phyloP scores from a whole-genome alignment of 768 basidiomycete genomes.

The Exsudoporus frostii region DNA sequence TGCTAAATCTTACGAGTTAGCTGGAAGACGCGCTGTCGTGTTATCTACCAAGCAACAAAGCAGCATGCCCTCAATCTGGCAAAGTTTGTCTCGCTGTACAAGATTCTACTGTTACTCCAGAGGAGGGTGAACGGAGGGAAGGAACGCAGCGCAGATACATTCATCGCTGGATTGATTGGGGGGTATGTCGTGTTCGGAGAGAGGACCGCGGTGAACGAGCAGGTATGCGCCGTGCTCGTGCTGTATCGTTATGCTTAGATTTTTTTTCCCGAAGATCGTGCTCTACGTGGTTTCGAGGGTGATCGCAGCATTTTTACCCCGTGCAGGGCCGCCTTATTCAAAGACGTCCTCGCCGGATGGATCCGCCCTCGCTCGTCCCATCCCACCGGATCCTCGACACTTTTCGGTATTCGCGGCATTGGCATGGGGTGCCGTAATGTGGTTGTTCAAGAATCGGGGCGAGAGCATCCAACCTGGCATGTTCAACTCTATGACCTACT shows the following conservation, averaged over 20 bases:
- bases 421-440: slow-evolving; percentile 97
- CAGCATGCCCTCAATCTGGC: slow-evolving; percentile 91
- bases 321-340: slow-evolving; percentile 57
- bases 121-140: slow-evolving; percentile 79
- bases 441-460: slow-evolving; percentile 81
- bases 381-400: slow-evolving; percentile 80
- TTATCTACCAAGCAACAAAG: slow-evolving; percentile 81
- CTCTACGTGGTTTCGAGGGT: slow-evolving; percentile 94
- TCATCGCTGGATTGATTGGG: slow-evolving; percentile 88
- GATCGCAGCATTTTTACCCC: slow-evolving; percentile 86
- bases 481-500: slow-evolving; percentile 94
- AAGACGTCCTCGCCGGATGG: slow-evolving; percentile 40
- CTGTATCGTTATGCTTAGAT: slow-evolving; percentile 2
- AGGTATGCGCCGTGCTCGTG: slow-evolving; percentile 50
- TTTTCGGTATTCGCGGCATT: slow-evolving; percentile 87
- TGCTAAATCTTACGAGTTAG: slow-evolving; percentile 37
- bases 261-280: slow-evolving; percentile 65
- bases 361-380: slow-evolving; percentile 51
- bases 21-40: slow-evolving; percentile 61
- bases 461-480: slow-evolving; percentile 96
- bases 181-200: slow-evolving; percentile 89
- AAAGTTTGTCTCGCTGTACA: slow-evolving; percentile 94
- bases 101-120: slow-evolving; percentile 79
- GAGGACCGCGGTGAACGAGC: slow-evolving; percentile 85
- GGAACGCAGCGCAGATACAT: slow-evolving; percentile 76